Conservation (phyloP, 2,329 filamentous ascomycete genomes). For the Helotiales sp. region DNA sequence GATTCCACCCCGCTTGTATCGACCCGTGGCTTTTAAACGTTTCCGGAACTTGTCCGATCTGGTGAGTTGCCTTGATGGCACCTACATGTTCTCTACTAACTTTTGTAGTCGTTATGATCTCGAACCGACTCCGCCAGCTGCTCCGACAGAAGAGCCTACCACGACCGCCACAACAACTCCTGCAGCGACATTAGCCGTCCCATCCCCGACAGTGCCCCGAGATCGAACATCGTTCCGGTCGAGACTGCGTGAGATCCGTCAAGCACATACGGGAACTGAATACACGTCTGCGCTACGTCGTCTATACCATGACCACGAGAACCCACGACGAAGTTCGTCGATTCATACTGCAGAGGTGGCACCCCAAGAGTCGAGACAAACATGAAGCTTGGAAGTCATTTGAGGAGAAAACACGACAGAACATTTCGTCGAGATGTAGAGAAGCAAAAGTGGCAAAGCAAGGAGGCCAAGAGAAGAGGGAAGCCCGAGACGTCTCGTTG, state of each 20-base stretch:
- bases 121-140: neutral
- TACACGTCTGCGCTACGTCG: conserved; percentile 6
- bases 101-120: conserved; percentile 5
- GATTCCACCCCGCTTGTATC: conserved; percentile 13
- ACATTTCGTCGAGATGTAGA: neutral
- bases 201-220: neutral
- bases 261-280: conserved; percentile 7
- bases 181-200: neutral
- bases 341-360: neutral
- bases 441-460: too few species aligned
- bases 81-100: neutral
- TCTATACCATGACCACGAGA: conserved; percentile 12
- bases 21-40: conserved; percentile 17
- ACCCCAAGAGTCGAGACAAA: neutral
- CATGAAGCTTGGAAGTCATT: neutral
- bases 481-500: neutral
- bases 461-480: neutral
- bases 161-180: neutral
- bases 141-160: neutral
- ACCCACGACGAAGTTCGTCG: neutral
- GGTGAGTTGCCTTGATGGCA: neutral
- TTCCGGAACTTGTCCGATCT: conserved; percentile 16
- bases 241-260: conserved; percentile 8
- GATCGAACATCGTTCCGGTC: conserved; percentile 5
- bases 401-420: neutral